phyloP scores from a whole-genome alignment of 2,329 filamentous ascomycete species.

The Penicillium expansum region DNA sequence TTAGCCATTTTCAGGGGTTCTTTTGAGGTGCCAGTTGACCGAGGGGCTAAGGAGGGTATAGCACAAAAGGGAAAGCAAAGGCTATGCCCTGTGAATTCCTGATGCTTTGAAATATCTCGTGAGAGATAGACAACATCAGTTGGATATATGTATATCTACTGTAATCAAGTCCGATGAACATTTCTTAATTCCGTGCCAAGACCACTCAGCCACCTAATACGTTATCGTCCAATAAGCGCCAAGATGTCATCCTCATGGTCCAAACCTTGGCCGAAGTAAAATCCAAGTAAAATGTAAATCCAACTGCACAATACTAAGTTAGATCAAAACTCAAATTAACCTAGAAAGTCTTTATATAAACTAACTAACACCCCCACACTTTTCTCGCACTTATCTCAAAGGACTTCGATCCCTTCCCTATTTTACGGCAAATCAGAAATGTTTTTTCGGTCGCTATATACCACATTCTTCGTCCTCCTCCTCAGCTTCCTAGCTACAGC shows the following conservation, averaged over 20 bases:
- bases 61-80: neutral
- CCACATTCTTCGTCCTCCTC: neutral
- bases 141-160: neutral
- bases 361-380: neutral
- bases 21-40: no score
- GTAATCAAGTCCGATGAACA: neutral
- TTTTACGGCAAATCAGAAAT: neutral
- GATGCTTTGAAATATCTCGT: neutral
- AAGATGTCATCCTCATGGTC: slow-evolving; percentile 1
- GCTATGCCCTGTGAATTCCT: neutral
- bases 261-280: neutral
- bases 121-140: no score
- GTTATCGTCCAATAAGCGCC: slow-evolving; percentile 6
- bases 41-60: neutral
- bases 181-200: slow-evolving; percentile 9
- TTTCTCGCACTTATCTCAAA: neutral
- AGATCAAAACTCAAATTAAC: neutral
- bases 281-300: neutral
- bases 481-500: neutral
- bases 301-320: neutral
- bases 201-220: slow-evolving; percentile 1
- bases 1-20: no score
- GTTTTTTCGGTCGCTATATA: neutral
- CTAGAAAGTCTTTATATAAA: neutral
- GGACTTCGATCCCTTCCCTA: neutral